Conservation (phyloP, 495 filamentous ascomycete genomes). For the Penicillium ucsense region DNA sequence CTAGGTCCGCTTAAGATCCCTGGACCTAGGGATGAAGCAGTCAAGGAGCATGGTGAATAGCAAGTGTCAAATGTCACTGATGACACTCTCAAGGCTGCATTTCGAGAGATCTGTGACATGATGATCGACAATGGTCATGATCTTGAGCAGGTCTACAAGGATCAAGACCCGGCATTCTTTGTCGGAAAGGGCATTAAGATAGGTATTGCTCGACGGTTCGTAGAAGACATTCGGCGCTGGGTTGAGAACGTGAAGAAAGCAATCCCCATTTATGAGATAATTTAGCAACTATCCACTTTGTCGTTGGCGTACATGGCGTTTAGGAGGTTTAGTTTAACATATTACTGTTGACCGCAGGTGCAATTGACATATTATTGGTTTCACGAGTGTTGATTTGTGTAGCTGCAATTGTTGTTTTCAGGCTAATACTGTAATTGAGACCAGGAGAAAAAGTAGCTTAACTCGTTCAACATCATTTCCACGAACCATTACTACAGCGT, state of each 20-base stretch:
- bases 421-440: too few relatives aligned
- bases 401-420: too few relatives aligned
- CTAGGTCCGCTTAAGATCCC: constrained; percentile 3
- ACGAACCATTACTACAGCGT: too few relatives aligned
- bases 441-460: too few relatives aligned
- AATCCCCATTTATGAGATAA: constrained; percentile 4
- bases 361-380: too few relatives aligned
- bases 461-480: too few relatives aligned
- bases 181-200: constrained; percentile 16
- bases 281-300: neutral
- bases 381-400: too few relatives aligned
- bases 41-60: constrained; percentile 12
- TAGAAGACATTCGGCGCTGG: constrained; percentile 20
- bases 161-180: constrained; percentile 21
- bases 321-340: too few relatives aligned
- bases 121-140: constrained; percentile 11
- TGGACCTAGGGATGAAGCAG: constrained; percentile 9
- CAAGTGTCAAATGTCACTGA: constrained; percentile 10
- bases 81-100: constrained; percentile 8
- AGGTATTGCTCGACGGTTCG: constrained; percentile 17
- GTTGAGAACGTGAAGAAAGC: constrained; percentile 10
- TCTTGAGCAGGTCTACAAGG: constrained; percentile 13
- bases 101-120: constrained; percentile 10
- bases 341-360: too few relatives aligned
- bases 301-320: too few relatives aligned